Percentiles rank a stretch among this genome's conserved stretches.
These are phyloP conservation scores for Acacia concinna DNA, from an alignment of 331 rosid genomes.

Conservation along the genomic window DNA sequence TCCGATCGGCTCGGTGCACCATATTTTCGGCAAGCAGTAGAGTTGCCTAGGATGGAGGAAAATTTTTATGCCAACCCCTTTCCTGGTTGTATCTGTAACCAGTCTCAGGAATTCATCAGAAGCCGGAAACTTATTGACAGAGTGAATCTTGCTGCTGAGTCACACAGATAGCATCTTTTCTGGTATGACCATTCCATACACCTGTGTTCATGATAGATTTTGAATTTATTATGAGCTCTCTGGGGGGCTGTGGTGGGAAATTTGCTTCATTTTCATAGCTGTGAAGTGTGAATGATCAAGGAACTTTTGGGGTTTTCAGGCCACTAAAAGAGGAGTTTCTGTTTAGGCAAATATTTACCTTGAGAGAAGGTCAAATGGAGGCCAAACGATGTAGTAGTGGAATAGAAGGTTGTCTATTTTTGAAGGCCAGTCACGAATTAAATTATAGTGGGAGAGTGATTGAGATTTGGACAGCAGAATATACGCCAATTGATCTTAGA, in stretches of 20 bases:
- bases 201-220: slow-evolving; percentile 21
- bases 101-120: slow-evolving; percentile 41
- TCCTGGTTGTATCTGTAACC: slow-evolving; percentile 92
- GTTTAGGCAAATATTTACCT: slow-evolving; percentile 35
- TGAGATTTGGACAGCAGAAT: slow-evolving; percentile 26
- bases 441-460: slow-evolving; percentile 39
- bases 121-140: slow-evolving; percentile 40
- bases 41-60: slow-evolving; percentile 82
- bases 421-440: slow-evolving; percentile 33
- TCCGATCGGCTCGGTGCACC: slow-evolving; percentile 77
- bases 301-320: slow-evolving; percentile 32
- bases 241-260: slow-evolving; percentile 38
- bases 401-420: slow-evolving; percentile 31
- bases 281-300: slow-evolving; percentile 35
- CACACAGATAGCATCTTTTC: slow-evolving; percentile 46
- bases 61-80: slow-evolving; percentile 89
- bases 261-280: slow-evolving; percentile 32
- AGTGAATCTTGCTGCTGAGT: slow-evolving; percentile 27
- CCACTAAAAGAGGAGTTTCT: slow-evolving; percentile 29
- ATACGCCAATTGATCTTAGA: slow-evolving; percentile 33
- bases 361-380: slow-evolving; percentile 15
- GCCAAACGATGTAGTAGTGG: slow-evolving; percentile 24
- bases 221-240: slow-evolving; percentile 31
- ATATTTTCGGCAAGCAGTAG: slow-evolving; percentile 68
- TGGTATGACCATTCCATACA: slow-evolving; percentile 26